Evolutionary conservation across 1,284 basidiomycete species (phyloP).

Genomic region (Moesziomyces globuligerus): DNA sequence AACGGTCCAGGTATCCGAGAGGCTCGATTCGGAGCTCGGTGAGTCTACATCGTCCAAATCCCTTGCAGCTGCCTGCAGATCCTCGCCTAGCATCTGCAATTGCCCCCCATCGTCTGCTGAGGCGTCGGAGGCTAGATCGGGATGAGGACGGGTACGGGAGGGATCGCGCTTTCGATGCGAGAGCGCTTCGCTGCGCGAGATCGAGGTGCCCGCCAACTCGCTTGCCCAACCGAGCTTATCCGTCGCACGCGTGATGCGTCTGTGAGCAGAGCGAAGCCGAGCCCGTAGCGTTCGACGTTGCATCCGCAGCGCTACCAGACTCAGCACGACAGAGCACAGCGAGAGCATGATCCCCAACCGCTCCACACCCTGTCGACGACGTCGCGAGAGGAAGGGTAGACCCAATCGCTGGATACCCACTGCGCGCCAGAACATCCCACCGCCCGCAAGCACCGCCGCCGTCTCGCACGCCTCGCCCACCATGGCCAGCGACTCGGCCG

Average conservation of each 20-base stretch:
- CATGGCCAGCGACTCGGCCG: constrained; percentile 19
- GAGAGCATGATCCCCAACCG: constrained; percentile 50
- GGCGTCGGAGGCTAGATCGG: no score
- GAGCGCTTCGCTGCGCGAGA: constrained; percentile 22
- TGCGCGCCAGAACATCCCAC: constrained; percentile 54
- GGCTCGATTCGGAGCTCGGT: constrained; percentile 5
- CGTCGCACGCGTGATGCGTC: constrained; percentile 39
- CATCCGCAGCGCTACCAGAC: constrained; percentile 19
- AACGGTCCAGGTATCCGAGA: constrained; percentile 25
- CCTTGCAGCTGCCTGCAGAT: constrained; percentile 16
- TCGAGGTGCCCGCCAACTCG: constrained; percentile 18
- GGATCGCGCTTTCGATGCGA: constrained; percentile 31
- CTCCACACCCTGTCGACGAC: constrained; percentile 51
- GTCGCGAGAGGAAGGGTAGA: constrained; percentile 30
- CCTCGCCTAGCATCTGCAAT: constrained; percentile 19
- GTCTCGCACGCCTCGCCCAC: constrained; percentile 56
- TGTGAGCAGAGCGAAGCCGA: constrained; percentile 30
- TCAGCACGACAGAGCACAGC: constrained; percentile 40
- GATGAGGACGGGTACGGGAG: not conserved
- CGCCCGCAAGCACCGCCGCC: constrained; percentile 44
- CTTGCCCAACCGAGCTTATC: constrained; percentile 44
- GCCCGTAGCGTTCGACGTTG: constrained; percentile 20
- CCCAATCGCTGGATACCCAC: constrained; percentile 41
- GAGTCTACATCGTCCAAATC: constrained; percentile 24
- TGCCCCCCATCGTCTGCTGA: not conserved